Conservation (phyloP, 192 early-diverging fungal genomes). For the Coemansia sp. region DNA sequence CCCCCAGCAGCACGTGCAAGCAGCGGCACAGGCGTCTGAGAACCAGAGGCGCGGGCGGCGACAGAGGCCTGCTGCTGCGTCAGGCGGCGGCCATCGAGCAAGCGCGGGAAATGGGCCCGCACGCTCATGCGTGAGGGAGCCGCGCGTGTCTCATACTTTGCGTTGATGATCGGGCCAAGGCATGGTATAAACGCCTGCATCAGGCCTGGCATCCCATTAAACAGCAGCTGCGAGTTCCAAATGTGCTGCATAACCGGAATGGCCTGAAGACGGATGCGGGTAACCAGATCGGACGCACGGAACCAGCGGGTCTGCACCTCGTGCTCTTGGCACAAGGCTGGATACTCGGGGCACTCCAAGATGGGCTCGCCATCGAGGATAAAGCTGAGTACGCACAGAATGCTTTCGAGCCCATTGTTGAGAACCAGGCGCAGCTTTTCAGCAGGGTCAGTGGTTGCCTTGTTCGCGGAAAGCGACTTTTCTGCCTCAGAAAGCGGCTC, state of each 20-base stretch:
- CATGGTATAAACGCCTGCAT: slow-evolving; percentile 60
- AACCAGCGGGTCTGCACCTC: slow-evolving; percentile 58
- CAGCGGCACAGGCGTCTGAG: slow-evolving; percentile 31
- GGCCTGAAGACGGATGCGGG: slow-evolving; percentile 57
- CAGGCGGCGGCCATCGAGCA: slow-evolving; percentile 18
- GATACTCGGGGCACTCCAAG: slow-evolving; percentile 62
- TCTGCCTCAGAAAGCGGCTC: slow-evolving; percentile 5
- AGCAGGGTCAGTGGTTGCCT: slow-evolving; percentile 7
- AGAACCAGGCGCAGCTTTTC: slow-evolving; percentile 22
- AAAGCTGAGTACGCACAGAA: slow-evolving; percentile 60
- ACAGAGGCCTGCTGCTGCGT: not conserved
- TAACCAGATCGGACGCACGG: slow-evolving; percentile 66
- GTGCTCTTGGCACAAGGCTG: slow-evolving; percentile 29
- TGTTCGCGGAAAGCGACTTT: not conserved
- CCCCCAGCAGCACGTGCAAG: slow-evolving; percentile 20
- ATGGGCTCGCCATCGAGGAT: slow-evolving; percentile 68
- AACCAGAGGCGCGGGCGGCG: slow-evolving; percentile 9
- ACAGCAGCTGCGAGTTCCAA: slow-evolving; percentile 61
- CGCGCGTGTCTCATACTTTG: slow-evolving; percentile 59
- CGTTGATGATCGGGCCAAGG: slow-evolving; percentile 66
- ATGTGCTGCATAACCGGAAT: slow-evolving; percentile 60
- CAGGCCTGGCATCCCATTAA: slow-evolving; percentile 52
- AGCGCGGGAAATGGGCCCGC: slow-evolving; percentile 21
- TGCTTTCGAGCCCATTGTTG: slow-evolving; percentile 38
- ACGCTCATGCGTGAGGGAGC: slow-evolving; percentile 1